These are phyloP conservation scores for Camelina neglecta DNA, from an alignment of 345 rosid species.

Conservation along the genomic window DNA sequence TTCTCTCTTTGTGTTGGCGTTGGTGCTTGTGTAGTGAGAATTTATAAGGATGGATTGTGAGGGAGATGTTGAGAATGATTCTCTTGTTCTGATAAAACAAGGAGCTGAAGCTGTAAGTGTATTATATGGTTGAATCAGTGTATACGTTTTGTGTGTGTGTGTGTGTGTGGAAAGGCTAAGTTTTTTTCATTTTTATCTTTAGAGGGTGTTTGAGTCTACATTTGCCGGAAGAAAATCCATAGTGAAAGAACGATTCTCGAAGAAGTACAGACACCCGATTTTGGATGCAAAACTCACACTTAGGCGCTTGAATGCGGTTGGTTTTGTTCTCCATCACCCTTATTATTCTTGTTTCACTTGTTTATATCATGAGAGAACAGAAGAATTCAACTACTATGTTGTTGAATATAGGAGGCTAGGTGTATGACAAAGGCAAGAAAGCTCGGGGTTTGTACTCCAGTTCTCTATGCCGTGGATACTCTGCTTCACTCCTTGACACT, in stretches of 20 bases:
- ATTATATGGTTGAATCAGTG: background rate
- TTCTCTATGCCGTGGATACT: constrained; percentile 76
- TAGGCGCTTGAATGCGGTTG: constrained; percentile 87
- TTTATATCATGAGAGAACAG: background rate
- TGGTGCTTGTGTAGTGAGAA: constrained; percentile 19
- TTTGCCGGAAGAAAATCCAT: constrained; percentile 79
- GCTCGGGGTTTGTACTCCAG: constrained; percentile 84
- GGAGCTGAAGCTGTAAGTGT: constrained; percentile 83
- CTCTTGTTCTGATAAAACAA: constrained; percentile 64
- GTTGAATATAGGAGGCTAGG: constrained; percentile 78
- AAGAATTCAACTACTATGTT: background rate
- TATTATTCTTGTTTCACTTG: background rate
- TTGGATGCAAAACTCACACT: constrained; percentile 84
- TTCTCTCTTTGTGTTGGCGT: background rate
- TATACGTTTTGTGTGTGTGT: background rate
- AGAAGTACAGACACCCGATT: constrained; percentile 92
- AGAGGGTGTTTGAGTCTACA: constrained; percentile 82
- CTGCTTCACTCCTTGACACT: constrained; percentile 73
- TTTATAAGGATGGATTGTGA: constrained; percentile 49
- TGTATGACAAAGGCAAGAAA: constrained; percentile 95
- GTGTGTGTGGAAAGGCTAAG: background rate
- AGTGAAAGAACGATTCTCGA: constrained; percentile 90
- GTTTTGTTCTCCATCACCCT: constrained; percentile 31
- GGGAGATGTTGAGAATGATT: constrained; percentile 40
- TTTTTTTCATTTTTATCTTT: constrained; percentile 28